phyloP scores from a whole-genome alignment of 2,329 filamentous ascomycete genomes.

The Ambrosiella beaveri region DNA sequence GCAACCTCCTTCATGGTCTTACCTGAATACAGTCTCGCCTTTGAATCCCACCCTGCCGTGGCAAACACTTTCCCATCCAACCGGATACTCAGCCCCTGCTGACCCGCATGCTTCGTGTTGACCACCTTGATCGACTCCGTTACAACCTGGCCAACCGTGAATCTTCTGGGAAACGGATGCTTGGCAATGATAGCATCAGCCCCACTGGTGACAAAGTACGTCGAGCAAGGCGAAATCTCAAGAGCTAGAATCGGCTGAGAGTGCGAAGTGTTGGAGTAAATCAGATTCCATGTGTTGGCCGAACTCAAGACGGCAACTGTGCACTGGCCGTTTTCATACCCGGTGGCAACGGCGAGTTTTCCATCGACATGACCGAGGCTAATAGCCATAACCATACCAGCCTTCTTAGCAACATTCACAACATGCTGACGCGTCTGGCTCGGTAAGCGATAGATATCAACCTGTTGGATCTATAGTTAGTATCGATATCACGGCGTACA shows the following conservation, averaged over 20 bases:
- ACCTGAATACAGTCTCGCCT: conserved; percentile 61
- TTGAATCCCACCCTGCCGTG: conserved; percentile 83
- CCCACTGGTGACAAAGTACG: conserved; percentile 59
- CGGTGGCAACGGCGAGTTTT: conserved; percentile 48
- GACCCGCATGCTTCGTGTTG: conserved; percentile 77
- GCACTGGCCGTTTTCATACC: conserved; percentile 71
- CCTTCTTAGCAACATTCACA: conserved; percentile 30
- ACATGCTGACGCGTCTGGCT: conserved; percentile 50
- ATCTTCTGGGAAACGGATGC: conserved; percentile 41
- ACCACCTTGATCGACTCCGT: conserved; percentile 35
- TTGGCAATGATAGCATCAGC: conserved; percentile 67
- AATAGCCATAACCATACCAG: conserved; percentile 83
- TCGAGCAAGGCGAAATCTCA: conserved; percentile 31
- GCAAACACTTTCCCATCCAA: conserved; percentile 70
- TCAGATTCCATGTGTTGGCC: conserved; percentile 25
- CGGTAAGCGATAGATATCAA: conserved; percentile 75
- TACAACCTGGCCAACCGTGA: not conserved
- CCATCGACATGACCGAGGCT: conserved; percentile 35
- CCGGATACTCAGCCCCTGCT: conserved; percentile 63
- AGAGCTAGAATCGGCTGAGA: conserved; percentile 69
- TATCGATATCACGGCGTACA: not conserved
- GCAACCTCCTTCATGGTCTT: conserved; percentile 75
- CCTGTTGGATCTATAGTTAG: conserved; percentile 21
- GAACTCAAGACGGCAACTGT: conserved; percentile 36
- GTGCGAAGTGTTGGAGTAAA: conserved; percentile 53